Evolutionary conservation across 345 rosid genomes (phyloP), one percentile per base, ranked within the genome.

Genomic region (Melastoma malabathricum): DNA sequence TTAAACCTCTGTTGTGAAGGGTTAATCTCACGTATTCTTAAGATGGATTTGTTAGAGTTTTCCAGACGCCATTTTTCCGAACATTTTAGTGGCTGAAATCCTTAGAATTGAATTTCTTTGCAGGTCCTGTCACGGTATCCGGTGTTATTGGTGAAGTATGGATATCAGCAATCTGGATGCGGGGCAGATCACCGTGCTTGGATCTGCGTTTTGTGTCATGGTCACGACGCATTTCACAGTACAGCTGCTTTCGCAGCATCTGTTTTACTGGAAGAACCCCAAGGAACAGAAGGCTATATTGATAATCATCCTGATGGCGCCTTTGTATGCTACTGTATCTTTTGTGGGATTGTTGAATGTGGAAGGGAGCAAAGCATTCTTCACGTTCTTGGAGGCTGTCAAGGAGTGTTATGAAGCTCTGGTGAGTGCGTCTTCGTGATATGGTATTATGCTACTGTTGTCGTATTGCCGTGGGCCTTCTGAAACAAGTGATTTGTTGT

Each of bases 351-450:
- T 92, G 68, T 61, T 84, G 62, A 89, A 87, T 66, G 54, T 87
- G 41, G 72, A 55, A 29, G 97, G 95, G 34, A 82, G 98, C 67
- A 83, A 81, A 64, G 62, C 73, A 3, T 87, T 84, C 77, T 92
- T 92, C 73, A 68, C 67, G 50, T 72, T 84, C 48, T 74, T 92
- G 52, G 98, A 92, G 50, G 80, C 97, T 9, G 53, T 87, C 57
- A 92, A 92, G 57, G 98, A 92, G 58, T 92, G 98, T 59, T 92
- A 87, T 2, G 98, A 92, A 62, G 96, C 96, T 8, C 68, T 92
- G 59, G 98, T 86, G 71, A 75, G 95, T 71, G 38, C 18, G 41
- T 8, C 2, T 46, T 6, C 3, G 15, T 16, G 51, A 18, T 13
- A 1, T 4, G 12, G 38, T 34, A 44, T 44, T 59, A 15, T 22